Base-by-base conservation (phyloP, 2,329 filamentous ascomycete genomes). In the Fusarium temperatum region DNA sequence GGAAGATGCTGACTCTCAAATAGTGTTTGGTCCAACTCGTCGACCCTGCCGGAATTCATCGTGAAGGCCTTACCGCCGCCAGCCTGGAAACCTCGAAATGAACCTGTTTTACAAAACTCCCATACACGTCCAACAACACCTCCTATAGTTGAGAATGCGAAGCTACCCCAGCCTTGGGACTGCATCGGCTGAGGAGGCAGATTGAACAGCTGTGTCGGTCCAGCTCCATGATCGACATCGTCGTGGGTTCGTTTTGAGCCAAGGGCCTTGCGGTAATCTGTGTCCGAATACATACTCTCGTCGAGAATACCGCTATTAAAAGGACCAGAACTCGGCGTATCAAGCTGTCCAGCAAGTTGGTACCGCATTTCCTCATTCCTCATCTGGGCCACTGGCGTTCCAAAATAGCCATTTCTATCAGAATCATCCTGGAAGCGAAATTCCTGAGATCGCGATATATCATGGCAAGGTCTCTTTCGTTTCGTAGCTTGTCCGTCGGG, bases 31-130 rank as follows among this genome's bases (percentile, higher is more conserved):
- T 71, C 67, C 50, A 75, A 54, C 51, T 80, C 78, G 47, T 76
- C 64, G 20, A 78, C 48, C n/a, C 69, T 70, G 13, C 66, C 75
- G 20, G 71, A 66, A 24, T 71, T 72, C 75, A 94, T 84, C 12
- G 88, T 84, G 78, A 95, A 97, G 32, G 90, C 91, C 68, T 86
- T 87, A 14, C 95, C 96, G 7, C 93, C 94, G 13, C 95, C 96
- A 18, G 95, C 94, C 70, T 95, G 91, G 81, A 98, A 98, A 0
- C 95, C 95, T 62, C 89, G 88, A 78, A 98, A 97, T 0, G 93
- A 89, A 14, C 88, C 90, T 0, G 85, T 84, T 80, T 86, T 93
- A 84, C 95, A 98, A 77, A 98, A 96, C 75, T 95, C 89, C 89
- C 94, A 95, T 1, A 97, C 90, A 78, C 92, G 96, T 24, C 94